phyloP scores from a whole-genome alignment of 257 asterid species.

The Nicotiana noctiflora region DNA sequence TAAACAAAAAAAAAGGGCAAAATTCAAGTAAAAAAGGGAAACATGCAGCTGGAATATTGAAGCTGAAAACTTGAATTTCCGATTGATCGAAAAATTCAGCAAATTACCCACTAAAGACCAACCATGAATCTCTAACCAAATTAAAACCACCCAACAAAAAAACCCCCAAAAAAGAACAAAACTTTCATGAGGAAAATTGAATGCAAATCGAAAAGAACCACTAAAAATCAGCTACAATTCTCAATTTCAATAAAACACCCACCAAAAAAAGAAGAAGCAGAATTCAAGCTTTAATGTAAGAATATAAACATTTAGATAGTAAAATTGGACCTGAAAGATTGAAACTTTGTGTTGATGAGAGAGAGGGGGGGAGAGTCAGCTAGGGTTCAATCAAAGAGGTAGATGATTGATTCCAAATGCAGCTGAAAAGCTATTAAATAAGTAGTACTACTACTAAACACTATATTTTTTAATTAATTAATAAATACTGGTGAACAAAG shows the following conservation, averaged over 20 bases:
- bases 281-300: background rate
- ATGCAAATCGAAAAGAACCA: background rate
- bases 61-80: background rate
- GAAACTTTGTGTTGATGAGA: background rate
- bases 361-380: constrained; percentile 2
- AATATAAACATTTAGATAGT: background rate
- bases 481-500: background rate
- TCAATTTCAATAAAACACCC: background rate
- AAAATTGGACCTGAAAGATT: constrained; percentile 1
- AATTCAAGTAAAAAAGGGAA: background rate
- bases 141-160: background rate
- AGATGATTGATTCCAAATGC: constrained; percentile 1
- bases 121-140: constrained; percentile 3
- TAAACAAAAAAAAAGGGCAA: background rate
- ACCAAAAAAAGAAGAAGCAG: background rate
- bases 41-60: background rate
- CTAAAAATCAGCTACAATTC: background rate
- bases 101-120: background rate
- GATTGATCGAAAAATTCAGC: background rate
- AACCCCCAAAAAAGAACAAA: background rate
- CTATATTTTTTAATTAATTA: background rate
- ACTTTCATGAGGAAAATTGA: background rate
- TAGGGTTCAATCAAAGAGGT: constrained; percentile 14
- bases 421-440: background rate
- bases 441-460: background rate